Evolutionary conservation across 73 alveolate species (phyloP), one percentile per base, ranked within the genome.

Genomic region (Stentor roeselii): DNA sequence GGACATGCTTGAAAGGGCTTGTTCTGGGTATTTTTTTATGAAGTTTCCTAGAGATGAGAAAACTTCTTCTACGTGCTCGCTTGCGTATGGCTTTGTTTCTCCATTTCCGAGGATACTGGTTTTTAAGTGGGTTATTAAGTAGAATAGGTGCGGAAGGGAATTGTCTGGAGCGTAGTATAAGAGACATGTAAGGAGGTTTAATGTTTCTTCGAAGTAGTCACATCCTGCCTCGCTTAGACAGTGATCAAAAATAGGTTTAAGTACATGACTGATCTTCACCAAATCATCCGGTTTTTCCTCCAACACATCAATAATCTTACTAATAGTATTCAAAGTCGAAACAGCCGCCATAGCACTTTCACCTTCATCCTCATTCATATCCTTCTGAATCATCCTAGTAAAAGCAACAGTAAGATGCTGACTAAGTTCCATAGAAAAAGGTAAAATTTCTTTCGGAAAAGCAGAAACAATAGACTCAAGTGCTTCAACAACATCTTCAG

Each of bases 401-500:
- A 84, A 91, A 14, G 88, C n/a, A 2, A 21, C 61, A 35, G 58
- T 82, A 40, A 91, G 50, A 1, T 88, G 78, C 78, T 85, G 89
- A 39, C 89, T 42, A 2, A 91, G 86, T 59, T 88, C 91, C 0
- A 89, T 60, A 36, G 96, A 93, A 75, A 39, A 89, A 27, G 96
- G 96, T 3, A 74, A 83, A 34, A 89, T 90, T 61, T 88, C 90
- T 1, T 89, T 91, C 59, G 76, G 74, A 84, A 67, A 91, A 58
- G 58, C 80, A 4, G 74, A 31, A 14, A 91, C 94, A 15, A 91
- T 85, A 42, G 83, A 89, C 74, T 91, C 96, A 2, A 91, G 87
- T n/a, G 96, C 91, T 14, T 85, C 78, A 35, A 91, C 93, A n/a
- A 91, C 61, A 36, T 91, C 96, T 84, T 91, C 96, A 36, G 86